A percentile compares a stretch with the other conserved stretches of the same genome.
Evolutionary conservation across 2,329 filamentous ascomycete species (phyloP).

Genomic region (Fusarium robinianum): DNA sequence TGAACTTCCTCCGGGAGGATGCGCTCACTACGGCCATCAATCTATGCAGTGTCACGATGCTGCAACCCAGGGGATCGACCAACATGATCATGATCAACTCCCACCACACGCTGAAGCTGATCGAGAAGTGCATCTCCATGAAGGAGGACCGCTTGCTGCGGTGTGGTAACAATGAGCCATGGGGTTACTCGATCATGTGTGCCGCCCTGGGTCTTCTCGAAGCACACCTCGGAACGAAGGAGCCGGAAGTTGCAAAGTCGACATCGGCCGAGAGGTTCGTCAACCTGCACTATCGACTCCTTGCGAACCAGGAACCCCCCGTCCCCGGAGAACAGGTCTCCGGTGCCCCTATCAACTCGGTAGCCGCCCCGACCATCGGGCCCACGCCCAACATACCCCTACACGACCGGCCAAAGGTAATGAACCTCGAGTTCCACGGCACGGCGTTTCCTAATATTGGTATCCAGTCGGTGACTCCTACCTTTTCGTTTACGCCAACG

Average conservation of each 20-base stretch:
- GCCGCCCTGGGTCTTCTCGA: slow-evolving; percentile 63
- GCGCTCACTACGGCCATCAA: slow-evolving; percentile 64
- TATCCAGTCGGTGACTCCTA: slow-evolving; percentile 47
- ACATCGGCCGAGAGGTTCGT: slow-evolving; percentile 64
- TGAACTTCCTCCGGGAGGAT: slow-evolving; percentile 65
- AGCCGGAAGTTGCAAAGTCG: slow-evolving; percentile 60
- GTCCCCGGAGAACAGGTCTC: slow-evolving; percentile 40
- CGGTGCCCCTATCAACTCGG: slow-evolving; percentile 30
- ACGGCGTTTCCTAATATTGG: slow-evolving; percentile 38
- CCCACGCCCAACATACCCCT: slow-evolving; percentile 41
- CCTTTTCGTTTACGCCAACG: slow-evolving; percentile 45
- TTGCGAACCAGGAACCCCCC: slow-evolving; percentile 57
- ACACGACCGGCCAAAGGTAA: slow-evolving; percentile 48
- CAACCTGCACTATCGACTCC: slow-evolving; percentile 60
- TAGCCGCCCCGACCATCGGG: slow-evolving; percentile 32
- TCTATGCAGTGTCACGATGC: slow-evolving; percentile 63
- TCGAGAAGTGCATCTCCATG: slow-evolving; percentile 64
- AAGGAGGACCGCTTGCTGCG: slow-evolving; percentile 64
- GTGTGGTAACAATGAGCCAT: slow-evolving; percentile 67
- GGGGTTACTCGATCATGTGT: slow-evolving; percentile 68
- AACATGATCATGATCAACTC: slow-evolving; percentile 67
- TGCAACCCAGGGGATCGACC: slow-evolving; percentile 61
- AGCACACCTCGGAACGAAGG: slow-evolving; percentile 62
- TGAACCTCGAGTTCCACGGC: slow-evolving; percentile 35
- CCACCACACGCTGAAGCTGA: slow-evolving; percentile 62